phyloP scores from a whole-genome alignment of 1,139 yeast species.

The Suzukiozyma palmioleophila region DNA sequence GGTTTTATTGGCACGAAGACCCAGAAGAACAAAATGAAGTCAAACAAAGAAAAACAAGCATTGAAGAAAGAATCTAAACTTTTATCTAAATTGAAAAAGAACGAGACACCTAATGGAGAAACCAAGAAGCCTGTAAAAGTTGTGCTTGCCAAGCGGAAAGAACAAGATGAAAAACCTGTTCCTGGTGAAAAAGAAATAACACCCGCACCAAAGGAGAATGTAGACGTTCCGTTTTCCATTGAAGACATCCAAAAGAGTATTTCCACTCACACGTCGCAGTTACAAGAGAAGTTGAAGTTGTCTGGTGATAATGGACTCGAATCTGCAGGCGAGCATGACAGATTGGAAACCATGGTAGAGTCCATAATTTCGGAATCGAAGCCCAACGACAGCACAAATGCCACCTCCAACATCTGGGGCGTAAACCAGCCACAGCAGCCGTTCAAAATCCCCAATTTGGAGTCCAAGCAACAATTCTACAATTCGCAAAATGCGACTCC shows the following conservation, averaged over 20 bases:
- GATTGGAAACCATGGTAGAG: slow-evolving; percentile 3
- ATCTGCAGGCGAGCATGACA: background rate
- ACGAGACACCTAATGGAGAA: background rate
- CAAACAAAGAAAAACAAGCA: slow-evolving; percentile 2
- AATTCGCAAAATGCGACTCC: slow-evolving; percentile 1
- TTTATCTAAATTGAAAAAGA: background rate
- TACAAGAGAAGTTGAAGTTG: slow-evolving; percentile 3
- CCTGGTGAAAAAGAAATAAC: background rate
- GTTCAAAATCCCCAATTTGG: slow-evolving; percentile 3
- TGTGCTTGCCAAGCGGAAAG: background rate
- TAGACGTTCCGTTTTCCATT: slow-evolving; percentile 2
- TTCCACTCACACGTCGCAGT: slow-evolving; percentile 6
- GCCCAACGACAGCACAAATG: background rate
- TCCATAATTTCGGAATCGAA: slow-evolving; percentile 2
- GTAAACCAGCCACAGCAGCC: slow-evolving; percentile 4
- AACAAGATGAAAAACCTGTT: background rate
- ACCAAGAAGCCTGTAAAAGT: background rate
- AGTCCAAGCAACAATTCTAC: background rate
- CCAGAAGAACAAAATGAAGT: background rate
- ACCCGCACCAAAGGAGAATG: slow-evolving; percentile 1
- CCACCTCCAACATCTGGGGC: slow-evolving; percentile 3
- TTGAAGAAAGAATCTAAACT: slow-evolving; percentile 6
- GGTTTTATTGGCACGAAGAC: background rate
- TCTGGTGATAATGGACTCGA: background rate
- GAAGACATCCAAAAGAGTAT: slow-evolving; percentile 7